Percentiles rank a stretch among this genome's conserved stretches.
Conservation (phyloP, 306 rosid genomes). For the Prunus fruticosa region DNA sequence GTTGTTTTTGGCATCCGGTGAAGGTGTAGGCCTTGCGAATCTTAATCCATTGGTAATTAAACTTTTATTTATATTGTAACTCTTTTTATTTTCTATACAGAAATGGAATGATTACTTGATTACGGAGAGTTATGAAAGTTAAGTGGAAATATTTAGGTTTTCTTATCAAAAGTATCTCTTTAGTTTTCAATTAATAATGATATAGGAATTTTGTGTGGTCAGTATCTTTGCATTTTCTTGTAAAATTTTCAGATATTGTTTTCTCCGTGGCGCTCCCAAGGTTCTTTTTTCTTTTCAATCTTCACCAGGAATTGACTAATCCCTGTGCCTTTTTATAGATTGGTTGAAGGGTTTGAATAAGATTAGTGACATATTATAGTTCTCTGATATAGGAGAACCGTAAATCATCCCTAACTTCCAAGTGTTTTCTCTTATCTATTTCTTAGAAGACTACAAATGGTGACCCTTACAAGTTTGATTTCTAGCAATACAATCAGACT, state of each 20-base stretch:
- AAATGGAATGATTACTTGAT: not conserved
- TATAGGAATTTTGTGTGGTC: not conserved
- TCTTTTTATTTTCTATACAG: not conserved
- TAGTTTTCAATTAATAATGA: not conserved
- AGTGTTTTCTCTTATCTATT: not conserved
- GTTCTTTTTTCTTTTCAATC: too few species aligned
- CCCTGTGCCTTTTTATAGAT: not conserved
- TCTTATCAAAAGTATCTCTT: too few species aligned
- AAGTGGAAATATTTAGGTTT: not conserved
- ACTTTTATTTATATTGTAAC: not conserved
- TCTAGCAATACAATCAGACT: not conserved
- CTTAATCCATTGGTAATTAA: conserved; percentile 72
- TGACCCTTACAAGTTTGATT: not conserved
- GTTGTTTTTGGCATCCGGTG: conserved; percentile 79
- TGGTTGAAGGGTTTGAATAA: not conserved
- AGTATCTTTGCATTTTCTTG: not conserved
- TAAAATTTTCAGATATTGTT: not conserved
- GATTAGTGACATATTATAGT: not conserved
- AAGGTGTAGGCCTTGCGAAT: conserved; percentile 71
- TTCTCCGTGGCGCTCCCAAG: not conserved
- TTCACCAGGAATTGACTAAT: not conserved
- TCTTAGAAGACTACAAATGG: not conserved
- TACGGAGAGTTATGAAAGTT: not conserved
- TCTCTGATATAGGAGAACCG: not conserved
- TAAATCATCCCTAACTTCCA: not conserved